Evolutionary conservation across 176 grass and related monocot species (phyloP).

Genomic region (Puccinellia tenuiflora): DNA sequence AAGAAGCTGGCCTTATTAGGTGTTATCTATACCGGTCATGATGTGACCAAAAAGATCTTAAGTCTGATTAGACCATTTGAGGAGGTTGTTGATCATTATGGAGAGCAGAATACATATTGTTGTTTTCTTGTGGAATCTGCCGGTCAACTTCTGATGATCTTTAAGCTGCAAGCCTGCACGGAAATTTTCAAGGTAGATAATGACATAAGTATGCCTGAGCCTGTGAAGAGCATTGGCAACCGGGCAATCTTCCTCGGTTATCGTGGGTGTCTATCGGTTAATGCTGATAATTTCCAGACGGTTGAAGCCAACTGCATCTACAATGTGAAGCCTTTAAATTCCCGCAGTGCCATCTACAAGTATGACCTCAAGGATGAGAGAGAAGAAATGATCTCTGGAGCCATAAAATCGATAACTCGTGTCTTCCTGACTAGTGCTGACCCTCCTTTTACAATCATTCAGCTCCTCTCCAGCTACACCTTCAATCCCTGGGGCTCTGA

Average conservation of each 20-base stretch:
- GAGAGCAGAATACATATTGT: too few species aligned
- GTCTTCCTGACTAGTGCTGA: not conserved
- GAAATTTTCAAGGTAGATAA: not conserved
- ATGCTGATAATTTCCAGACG: not conserved
- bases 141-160: not conserved
- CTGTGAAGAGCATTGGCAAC: not conserved
- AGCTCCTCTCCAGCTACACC: not conserved
- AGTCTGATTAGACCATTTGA: too few species aligned
- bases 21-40: too few species aligned
- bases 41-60: too few species aligned
- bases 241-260: not conserved
- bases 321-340: not conserved
- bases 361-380: not conserved
- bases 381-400: too few species aligned
- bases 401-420: not conserved
- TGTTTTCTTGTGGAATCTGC: too few species aligned
- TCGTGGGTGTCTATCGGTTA: not conserved
- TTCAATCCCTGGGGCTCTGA: not conserved
- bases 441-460: not conserved
- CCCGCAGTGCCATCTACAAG: not conserved
- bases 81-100: too few species aligned
- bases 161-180: not conserved
- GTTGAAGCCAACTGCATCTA: slow-evolving; percentile 1
- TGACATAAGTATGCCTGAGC: not conserved
- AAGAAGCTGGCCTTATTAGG: too few species aligned